Conservation (phyloP, 2,329 filamentous ascomycete species). For the Colletotrichum zoysiae region DNA sequence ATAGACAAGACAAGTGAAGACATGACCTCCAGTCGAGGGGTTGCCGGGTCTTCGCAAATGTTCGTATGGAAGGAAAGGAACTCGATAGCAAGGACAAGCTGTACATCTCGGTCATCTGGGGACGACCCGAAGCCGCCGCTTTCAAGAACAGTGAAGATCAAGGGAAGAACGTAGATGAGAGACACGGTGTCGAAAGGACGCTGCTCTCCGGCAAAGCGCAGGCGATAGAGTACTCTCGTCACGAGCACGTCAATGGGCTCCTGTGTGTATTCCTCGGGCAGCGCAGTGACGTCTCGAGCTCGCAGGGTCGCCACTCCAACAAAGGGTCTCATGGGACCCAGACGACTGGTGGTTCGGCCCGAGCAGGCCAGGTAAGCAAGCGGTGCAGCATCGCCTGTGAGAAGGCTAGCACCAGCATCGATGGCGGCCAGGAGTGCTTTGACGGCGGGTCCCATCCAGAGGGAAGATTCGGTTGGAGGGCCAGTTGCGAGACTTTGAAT, state of each 20-base stretch:
- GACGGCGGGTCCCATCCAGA: slow-evolving; percentile 90
- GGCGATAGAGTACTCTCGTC: slow-evolving; percentile 88
- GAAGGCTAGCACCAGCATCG: slow-evolving; percentile 81
- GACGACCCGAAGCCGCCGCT: slow-evolving; percentile 81
- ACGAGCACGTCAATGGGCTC: slow-evolving; percentile 88
- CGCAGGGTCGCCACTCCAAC: slow-evolving; percentile 90
- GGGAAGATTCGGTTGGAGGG: slow-evolving; percentile 87
- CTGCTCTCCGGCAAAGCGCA: slow-evolving; percentile 92
- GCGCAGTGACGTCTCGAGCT: slow-evolving; percentile 77
- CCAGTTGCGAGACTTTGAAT: slow-evolving; percentile 85
- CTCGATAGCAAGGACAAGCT: slow-evolving; percentile 89
- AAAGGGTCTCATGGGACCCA: slow-evolving; percentile 83
- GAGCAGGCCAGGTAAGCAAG: slow-evolving; percentile 85
- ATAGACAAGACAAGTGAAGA: slow-evolving; percentile 81
- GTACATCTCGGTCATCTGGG: slow-evolving; percentile 86
- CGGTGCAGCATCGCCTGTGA: slow-evolving; percentile 84
- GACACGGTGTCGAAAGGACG: slow-evolving; percentile 92
- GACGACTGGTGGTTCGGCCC: slow-evolving; percentile 77
- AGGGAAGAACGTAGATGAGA: slow-evolving; percentile 86
- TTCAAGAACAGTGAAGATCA: slow-evolving; percentile 82
- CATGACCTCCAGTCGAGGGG: slow-evolving; percentile 83
- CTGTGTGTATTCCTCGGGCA: slow-evolving; percentile 78
- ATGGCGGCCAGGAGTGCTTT: slow-evolving; percentile 79
- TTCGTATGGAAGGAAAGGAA: slow-evolving; percentile 90
- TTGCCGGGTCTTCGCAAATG: slow-evolving; percentile 77